A percentile compares a stretch with the other conserved stretches of the same genome.
phyloP scores from a whole-genome alignment of 305 asterid genomes.

The Petunia hybrid region DNA sequence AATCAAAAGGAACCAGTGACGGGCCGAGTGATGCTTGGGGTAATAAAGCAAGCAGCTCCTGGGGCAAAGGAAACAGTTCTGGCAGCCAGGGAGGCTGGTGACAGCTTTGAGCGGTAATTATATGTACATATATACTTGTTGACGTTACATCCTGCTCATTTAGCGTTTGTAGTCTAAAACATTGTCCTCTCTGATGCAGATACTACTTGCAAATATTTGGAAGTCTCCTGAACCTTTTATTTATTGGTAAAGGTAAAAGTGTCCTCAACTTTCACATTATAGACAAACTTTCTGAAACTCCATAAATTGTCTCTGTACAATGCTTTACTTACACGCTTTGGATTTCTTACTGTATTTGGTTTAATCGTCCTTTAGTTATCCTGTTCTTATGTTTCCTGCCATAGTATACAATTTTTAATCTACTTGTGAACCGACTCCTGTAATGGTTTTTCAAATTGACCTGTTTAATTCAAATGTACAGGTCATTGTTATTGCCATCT shows the following conservation, averaged over 20 bases:
- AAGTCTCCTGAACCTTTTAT: too few species aligned
- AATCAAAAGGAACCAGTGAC: slow-evolving; percentile 39
- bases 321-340: background rate
- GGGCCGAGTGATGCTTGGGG: slow-evolving; percentile 48
- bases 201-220: slow-evolving; percentile 24
- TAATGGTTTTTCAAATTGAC: background rate
- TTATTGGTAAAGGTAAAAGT: too few species aligned
- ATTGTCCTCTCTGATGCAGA: background rate
- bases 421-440: background rate
- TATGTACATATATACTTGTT: background rate
- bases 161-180: background rate
- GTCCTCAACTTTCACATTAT: background rate
- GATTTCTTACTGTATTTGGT: background rate
- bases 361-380: background rate
- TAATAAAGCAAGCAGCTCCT: slow-evolving; percentile 43
- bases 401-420: background rate
- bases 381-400: background rate
- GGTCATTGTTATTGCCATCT: background rate
- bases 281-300: slow-evolving; percentile 11
- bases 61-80: slow-evolving; percentile 47
- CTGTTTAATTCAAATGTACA: background rate
- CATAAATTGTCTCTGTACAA: background rate
- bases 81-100: slow-evolving; percentile 60
- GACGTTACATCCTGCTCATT: slow-evolving; percentile 1
- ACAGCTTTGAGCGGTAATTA: slow-evolving; percentile 17